Evolutionary conservation across 495 filamentous ascomycete genomes (phyloP), one percentile per base, ranked within the genome.

Genomic region (Aspergillus homomorphus): DNA sequence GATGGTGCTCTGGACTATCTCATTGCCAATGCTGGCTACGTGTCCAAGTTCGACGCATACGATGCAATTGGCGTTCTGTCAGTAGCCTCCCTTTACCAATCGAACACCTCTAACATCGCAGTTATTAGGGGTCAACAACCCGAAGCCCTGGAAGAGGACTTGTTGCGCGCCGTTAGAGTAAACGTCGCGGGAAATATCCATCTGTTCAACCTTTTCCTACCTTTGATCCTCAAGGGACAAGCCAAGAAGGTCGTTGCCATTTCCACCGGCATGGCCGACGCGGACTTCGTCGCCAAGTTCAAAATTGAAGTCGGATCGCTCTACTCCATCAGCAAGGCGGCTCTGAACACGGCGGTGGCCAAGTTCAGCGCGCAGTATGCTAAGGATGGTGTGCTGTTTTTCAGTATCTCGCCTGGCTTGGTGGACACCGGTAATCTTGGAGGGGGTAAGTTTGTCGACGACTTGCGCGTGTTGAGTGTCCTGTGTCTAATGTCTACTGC

Each of bases 181-280:
- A 86, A 84, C 58, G 62, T 73, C 24, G 21, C 80, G 53, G 80
- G 75, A 23, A 72, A 73, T 38, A 67, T 84, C 64, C 73, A 85
- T 56, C 66, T 81, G 1, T 76, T 79, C 63, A 80, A 81, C 64
- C 53, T 73, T n/a, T 85, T 82, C 67, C 28, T 82, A 3, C 80
- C 83, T 5, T 71, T 85, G 0, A 71, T 86, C 59, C 64, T 68
- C 3, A 69, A 72, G n/a, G 80, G 81, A 24, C 62, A 66, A 12
- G 61, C 23, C 23, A 86, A 84, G 65, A 87, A 87, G 58, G 73
- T 84, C 52, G 73, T 86, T 53, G 53, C 75, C 23, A 77, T 86
- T 24, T 79, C 80, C 10, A 75, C 63, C 12, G 83, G 80, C 24
- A 23, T 69, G 22, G 80, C 70, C 0, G 82, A 82, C 56, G 23